These are phyloP conservation scores for Talaromyces verruculosus DNA, from an alignment of 2,329 filamentous ascomycete genomes.

Conservation along the genomic window DNA sequence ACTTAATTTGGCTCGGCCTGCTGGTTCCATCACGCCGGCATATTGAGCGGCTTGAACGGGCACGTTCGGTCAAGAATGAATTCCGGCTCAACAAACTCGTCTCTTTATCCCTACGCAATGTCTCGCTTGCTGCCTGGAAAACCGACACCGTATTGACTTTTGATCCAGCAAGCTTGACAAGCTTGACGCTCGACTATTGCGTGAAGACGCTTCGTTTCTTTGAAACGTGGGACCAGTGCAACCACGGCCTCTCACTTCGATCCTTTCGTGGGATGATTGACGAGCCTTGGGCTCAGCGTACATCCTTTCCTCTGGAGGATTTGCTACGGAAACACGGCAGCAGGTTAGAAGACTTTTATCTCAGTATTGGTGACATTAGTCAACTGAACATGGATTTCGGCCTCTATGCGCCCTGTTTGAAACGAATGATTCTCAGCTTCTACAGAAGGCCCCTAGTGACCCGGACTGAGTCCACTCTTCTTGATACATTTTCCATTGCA, in stretches of 20 bases:
- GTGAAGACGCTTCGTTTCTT: not conserved
- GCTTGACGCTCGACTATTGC: not conserved
- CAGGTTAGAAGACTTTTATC: not conserved
- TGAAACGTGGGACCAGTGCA: not conserved
- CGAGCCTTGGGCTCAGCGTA: not conserved
- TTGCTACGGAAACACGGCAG: not conserved
- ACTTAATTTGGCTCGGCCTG: slow-evolving; percentile 1
- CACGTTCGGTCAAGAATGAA: not conserved
- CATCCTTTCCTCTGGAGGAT: not conserved
- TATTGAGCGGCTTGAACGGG: not conserved
- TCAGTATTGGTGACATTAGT: not conserved
- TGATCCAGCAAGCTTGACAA: not conserved
- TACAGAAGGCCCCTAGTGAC: no score
- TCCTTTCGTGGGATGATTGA: not conserved
- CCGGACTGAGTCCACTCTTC: not conserved
- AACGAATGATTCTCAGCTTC: not conserved
- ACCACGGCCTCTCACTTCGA: not conserved
- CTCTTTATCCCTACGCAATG: not conserved
- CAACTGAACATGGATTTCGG: not conserved
- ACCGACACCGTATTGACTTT: not conserved
- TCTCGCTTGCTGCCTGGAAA: not conserved
- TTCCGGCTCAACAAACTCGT: not conserved
- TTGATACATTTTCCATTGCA: not conserved
- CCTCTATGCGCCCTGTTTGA: not conserved
- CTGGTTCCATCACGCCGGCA: not conserved